Conservation (phyloP, 2,329 filamentous ascomycete species). For the Orbilia oligospora region DNA sequence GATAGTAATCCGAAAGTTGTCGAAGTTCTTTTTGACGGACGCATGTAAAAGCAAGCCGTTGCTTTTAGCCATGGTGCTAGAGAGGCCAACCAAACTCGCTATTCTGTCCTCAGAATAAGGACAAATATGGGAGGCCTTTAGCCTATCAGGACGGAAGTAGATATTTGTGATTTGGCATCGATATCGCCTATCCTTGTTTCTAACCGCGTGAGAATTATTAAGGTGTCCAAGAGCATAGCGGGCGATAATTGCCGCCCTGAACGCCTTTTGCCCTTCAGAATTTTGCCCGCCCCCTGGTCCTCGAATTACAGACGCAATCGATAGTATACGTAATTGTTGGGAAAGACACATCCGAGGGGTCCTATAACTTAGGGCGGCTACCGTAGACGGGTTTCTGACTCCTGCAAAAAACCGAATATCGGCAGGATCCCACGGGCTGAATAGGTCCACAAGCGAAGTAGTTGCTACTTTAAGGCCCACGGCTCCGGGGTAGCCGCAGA, state of each 20-base stretch:
- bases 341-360: background rate
- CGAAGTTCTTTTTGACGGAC: background rate
- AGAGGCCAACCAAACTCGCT: background rate
- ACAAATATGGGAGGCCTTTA: background rate
- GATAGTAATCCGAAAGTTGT: background rate
- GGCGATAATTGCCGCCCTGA: background rate
- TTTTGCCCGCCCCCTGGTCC: background rate
- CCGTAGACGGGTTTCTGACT: background rate
- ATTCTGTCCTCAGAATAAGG: background rate
- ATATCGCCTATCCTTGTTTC: background rate
- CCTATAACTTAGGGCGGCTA: background rate
- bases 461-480: background rate
- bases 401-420: background rate
- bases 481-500: background rate
- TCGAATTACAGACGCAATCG: background rate
- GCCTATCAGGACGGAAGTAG: background rate
- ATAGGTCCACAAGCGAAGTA: background rate
- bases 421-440: background rate
- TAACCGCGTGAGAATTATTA: too few relatives aligned
- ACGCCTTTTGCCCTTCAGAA: background rate
- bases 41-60: background rate
- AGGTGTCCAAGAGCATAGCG: background rate
- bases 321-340: background rate
- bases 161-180: background rate
- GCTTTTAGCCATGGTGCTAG: background rate